A percentile compares a stretch with the other conserved stretches of the same genome.
These are phyloP conservation scores for Rosa rugosa DNA, from an alignment of 306 rosid genomes.

Conservation along the genomic window DNA sequence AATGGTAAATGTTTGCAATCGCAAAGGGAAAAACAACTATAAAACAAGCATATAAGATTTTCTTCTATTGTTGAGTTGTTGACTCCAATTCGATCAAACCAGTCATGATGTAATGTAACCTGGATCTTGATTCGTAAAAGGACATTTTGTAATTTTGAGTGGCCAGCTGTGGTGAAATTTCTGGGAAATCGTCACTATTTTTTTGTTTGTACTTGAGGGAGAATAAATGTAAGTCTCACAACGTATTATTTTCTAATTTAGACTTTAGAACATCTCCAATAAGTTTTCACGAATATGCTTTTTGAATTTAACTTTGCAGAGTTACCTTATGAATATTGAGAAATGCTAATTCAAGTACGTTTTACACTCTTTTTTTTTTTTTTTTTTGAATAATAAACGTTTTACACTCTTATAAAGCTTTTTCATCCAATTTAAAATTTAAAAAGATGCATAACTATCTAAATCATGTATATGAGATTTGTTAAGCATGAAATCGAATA, in stretches of 20 bases:
- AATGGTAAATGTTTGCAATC: conserved; percentile 7
- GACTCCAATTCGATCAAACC: conserved; percentile 36
- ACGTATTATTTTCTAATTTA: no score
- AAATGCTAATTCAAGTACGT: background rate
- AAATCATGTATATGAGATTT: background rate
- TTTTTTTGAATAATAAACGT: no score
- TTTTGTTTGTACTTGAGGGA: no score
- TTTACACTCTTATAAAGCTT: background rate
- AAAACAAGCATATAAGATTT: conserved; percentile 15
- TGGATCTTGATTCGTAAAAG: background rate
- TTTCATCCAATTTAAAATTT: background rate
- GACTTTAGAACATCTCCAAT: no score
- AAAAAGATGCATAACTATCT: background rate
- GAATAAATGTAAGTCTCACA: no score
- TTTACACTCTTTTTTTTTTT: background rate
- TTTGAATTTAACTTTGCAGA: no score
- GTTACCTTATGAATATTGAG: background rate
- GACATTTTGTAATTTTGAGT: conserved; percentile 20
- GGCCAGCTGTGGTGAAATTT: conserved; percentile 6
- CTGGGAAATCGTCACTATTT: no score
- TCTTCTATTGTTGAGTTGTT: conserved; percentile 22
- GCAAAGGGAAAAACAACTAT: conserved; percentile 16
- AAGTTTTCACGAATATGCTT: no score
- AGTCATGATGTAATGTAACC: conserved; percentile 20
- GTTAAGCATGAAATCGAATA: background rate